These are phyloP conservation scores for Daldinia vernicosa DNA, from an alignment of 495 filamentous ascomycete species.

Conservation along the genomic window DNA sequence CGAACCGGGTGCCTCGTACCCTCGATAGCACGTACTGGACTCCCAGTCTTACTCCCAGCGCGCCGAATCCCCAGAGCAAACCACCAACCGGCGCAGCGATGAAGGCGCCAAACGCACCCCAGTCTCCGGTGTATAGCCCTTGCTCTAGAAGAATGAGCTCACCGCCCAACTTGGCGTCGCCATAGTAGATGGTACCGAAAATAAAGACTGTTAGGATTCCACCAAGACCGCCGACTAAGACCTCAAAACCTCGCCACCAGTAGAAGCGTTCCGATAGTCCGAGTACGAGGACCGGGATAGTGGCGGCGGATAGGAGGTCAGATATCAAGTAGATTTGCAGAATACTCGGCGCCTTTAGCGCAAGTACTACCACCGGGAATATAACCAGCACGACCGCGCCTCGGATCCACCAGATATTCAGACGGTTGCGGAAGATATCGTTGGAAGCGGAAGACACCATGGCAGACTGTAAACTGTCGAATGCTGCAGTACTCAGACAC, in stretches of 20 bases:
- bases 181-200: slow-evolving; percentile 76
- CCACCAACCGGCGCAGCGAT: slow-evolving; percentile 78
- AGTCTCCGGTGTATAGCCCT: slow-evolving; percentile 74
- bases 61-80: slow-evolving; percentile 71
- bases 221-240: slow-evolving; percentile 74
- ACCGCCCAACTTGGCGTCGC: slow-evolving; percentile 67
- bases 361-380: slow-evolving; percentile 73
- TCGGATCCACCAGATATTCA: slow-evolving; percentile 75
- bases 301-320: slow-evolving; percentile 74
- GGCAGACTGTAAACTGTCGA: slow-evolving; percentile 77
- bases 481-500: slow-evolving; percentile 74
- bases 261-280: slow-evolving; percentile 70
- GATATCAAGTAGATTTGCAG: slow-evolving; percentile 81
- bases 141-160: slow-evolving; percentile 73
- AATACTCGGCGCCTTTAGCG: slow-evolving; percentile 73
- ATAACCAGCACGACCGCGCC: slow-evolving; percentile 71
- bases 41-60: slow-evolving; percentile 62
- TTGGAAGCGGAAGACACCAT: slow-evolving; percentile 80
- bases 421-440: slow-evolving; percentile 78
- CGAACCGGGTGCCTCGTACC: slow-evolving; percentile 63
- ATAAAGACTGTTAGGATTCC: slow-evolving; percentile 78
- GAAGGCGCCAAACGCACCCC: slow-evolving; percentile 82
- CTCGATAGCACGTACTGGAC: slow-evolving; percentile 63
- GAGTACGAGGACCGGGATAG: slow-evolving; percentile 73
- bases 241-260: slow-evolving; percentile 79